These are phyloP conservation scores for Zanthoxylum bungeanum DNA, from an alignment of 345 rosid species.

Conservation along the genomic window DNA sequence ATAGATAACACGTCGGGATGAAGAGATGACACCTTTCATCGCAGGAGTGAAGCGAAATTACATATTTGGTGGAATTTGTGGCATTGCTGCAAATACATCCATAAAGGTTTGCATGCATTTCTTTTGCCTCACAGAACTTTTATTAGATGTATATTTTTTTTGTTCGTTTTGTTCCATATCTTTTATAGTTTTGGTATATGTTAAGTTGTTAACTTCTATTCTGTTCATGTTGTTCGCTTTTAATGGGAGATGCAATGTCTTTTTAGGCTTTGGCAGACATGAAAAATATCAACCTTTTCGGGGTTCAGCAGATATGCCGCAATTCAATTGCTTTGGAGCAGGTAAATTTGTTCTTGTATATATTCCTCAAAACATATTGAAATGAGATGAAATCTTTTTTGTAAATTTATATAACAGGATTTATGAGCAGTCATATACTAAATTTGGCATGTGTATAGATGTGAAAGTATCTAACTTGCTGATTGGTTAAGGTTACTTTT, in stretches of 20 bases:
- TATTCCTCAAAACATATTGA: background rate
- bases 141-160: constrained; percentile 2
- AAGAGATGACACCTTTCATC: constrained; percentile 89
- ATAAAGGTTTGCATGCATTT: constrained; percentile 59
- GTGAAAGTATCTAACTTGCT: background rate
- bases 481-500: background rate
- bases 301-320: constrained; percentile 97
- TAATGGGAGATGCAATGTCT: constrained; percentile 18
- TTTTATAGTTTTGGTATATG: constrained; percentile 1
- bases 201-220: background rate
- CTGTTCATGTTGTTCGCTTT: background rate
- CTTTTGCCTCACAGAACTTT: constrained; percentile 1
- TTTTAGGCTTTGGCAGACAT: constrained; percentile 79
- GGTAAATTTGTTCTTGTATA: constrained; percentile 37
- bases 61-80: constrained; percentile 94
- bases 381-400: background rate
- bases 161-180: background rate
- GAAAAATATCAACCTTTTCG: constrained; percentile 88
- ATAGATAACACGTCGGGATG: constrained; percentile 94
- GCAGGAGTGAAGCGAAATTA: constrained; percentile 68
- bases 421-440: background rate
- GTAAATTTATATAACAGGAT: background rate
- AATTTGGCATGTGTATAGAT: background rate
- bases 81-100: constrained; percentile 78
- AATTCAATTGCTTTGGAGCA: constrained; percentile 96